A percentile compares a stretch with the other conserved stretches of the same genome.
phyloP scores from a whole-genome alignment of 768 basidiomycete species.

The Amanita inopinata region DNA sequence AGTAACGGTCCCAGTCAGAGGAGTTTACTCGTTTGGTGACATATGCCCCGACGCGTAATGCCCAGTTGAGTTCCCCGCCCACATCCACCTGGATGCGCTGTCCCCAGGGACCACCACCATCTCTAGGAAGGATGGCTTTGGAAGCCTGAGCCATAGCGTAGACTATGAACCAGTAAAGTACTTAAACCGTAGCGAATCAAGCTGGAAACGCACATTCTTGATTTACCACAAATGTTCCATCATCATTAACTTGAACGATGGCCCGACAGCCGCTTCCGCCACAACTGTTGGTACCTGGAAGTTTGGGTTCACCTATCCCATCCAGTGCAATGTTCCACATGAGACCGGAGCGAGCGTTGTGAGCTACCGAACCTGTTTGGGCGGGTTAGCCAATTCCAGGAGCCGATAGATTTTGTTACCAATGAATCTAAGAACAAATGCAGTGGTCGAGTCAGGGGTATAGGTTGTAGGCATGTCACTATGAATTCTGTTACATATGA shows the following conservation, averaged over 20 bases:
- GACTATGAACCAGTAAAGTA: constrained; percentile 24
- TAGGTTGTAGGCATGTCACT: not conserved
- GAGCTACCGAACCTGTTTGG: constrained; percentile 24
- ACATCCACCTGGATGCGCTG: constrained; percentile 58
- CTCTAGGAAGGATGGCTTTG: constrained; percentile 62
- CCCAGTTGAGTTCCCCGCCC: constrained; percentile 44
- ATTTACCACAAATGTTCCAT: constrained; percentile 54
- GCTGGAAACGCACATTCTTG: constrained; percentile 49
- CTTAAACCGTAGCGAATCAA: not conserved
- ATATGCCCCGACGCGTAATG: constrained; percentile 53
- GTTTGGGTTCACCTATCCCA: constrained; percentile 46
- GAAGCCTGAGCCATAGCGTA: constrained; percentile 69
- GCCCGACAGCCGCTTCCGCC: constrained; percentile 55
- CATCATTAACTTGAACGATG: constrained; percentile 55
- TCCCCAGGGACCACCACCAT: constrained; percentile 56
- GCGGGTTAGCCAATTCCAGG: not conserved
- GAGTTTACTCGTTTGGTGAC: constrained; percentile 46
- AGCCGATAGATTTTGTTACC: constrained; percentile 12
- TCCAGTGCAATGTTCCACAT: constrained; percentile 76
- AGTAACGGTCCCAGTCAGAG: constrained; percentile 53
- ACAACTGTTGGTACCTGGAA: constrained; percentile 58
- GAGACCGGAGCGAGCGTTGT: constrained; percentile 36
- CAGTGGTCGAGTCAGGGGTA: not conserved
- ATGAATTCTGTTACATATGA: constrained; percentile 35
- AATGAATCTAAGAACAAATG: constrained; percentile 13